A percentile compares a stretch with the other conserved stretches of the same genome.
Evolutionary conservation across 2,329 filamentous ascomycete species (phyloP).

Genomic region (Paecilomyces formosus): DNA sequence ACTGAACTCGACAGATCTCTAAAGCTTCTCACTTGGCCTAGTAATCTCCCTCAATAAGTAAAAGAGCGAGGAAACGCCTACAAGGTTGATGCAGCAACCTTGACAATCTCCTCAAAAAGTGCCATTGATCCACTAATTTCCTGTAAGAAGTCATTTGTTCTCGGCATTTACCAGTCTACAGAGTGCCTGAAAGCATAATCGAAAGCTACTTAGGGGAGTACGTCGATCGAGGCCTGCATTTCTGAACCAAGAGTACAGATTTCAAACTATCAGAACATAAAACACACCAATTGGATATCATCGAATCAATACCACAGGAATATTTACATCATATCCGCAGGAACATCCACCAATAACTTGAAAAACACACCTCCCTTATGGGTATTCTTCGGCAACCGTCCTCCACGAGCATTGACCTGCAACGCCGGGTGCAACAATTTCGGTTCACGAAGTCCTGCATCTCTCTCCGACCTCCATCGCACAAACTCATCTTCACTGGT

Average conservation of each 20-base stretch:
- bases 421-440: constrained; percentile 29
- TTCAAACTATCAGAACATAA: neutral
- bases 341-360: constrained; percentile 8
- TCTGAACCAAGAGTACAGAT: neutral
- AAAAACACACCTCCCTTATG: constrained; percentile 9
- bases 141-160: no score
- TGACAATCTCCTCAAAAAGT: no score
- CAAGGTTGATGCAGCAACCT: no score
- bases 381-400: constrained; percentile 20
- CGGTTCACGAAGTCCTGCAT: constrained; percentile 22
- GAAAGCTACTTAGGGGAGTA: no score
- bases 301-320: neutral
- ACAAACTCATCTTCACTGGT: constrained; percentile 26
- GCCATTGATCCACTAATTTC: no score
- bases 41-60: no score
- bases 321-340: constrained; percentile 1
- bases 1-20: no score
- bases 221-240: no score
- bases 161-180: no score
- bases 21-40: no score
- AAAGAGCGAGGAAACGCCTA: no score
- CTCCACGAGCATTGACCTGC: constrained; percentile 34
- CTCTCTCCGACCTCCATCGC: constrained; percentile 19
- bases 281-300: neutral
- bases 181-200: no score